Evolutionary conservation across 108 stramenopile species (phyloP).

Genomic region (Stephanodiscus triporus): DNA sequence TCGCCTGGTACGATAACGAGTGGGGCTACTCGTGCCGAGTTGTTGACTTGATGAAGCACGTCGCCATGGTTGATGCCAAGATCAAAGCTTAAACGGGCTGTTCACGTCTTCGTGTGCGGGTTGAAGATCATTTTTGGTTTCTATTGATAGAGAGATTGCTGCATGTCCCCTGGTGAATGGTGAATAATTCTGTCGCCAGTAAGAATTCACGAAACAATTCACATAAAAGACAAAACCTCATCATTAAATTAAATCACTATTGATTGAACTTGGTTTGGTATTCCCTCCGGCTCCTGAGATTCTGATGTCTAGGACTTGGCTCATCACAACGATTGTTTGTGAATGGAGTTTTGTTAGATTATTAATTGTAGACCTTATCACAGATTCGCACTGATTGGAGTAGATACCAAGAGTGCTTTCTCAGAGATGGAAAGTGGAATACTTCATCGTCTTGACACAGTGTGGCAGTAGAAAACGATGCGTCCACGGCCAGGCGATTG

Average conservation of each 20-base stretch:
- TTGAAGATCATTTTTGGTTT: background rate
- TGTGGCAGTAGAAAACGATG: too few relatives aligned
- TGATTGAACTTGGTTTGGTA: too few relatives aligned
- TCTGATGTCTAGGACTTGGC: too few relatives aligned
- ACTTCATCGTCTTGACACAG: too few relatives aligned
- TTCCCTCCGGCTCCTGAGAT: too few relatives aligned
- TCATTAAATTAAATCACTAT: background rate
- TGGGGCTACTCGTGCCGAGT: slow-evolving; percentile 64
- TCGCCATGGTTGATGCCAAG: slow-evolving; percentile 87
- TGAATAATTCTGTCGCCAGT: slow-evolving; percentile 3
- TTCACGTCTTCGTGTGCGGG: background rate
- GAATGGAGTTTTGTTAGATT: too few relatives aligned
- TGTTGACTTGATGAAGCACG: slow-evolving; percentile 94
- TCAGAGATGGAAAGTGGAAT: too few relatives aligned
- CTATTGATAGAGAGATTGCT: background rate
- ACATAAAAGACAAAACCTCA: background rate
- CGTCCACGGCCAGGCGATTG: too few relatives aligned
- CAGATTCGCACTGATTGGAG: too few relatives aligned
- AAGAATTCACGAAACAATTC: slow-evolving; percentile 1
- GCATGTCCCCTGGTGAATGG: background rate
- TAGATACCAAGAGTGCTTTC: too few relatives aligned
- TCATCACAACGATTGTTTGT: too few relatives aligned
- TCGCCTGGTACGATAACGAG: slow-evolving; percentile 96
- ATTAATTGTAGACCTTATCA: too few relatives aligned
- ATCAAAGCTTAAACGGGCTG: slow-evolving; percentile 53